Base-by-base conservation (phyloP, 768 basidiomycete genomes). In the Suillus luteus region DNA sequence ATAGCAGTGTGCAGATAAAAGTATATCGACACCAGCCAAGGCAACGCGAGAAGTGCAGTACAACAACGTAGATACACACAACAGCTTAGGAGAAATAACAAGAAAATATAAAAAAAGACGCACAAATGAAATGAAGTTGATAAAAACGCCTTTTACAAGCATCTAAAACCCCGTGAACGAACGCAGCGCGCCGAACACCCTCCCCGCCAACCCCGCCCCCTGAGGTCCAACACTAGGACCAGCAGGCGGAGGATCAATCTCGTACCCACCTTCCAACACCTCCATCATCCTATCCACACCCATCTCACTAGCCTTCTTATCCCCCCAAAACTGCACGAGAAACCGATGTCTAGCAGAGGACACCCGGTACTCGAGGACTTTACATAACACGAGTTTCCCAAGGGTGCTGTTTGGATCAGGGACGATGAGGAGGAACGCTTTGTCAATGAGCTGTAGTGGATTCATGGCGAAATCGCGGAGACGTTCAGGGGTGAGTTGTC, bases 401-500 rank as follows among this genome's bases (percentile, higher is more conserved):
- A 58, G 40, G n/a, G 38, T 58, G 6, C 57, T 58, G 5, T 11
- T 27, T 31, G 40, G 24, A 27, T 58, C 57, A 19, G 57, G 57
- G 17, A 58, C 57, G 24, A 58, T 58, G 17, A 58, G 57, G 24
- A 58, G 57, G 24, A 58, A 58, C 1, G 57, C 57, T 27, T 58
- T 58, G 5, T 19, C 24, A 40, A 58, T 19, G 40, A 58, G 40
- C 4, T 58, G 24, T 11, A 41, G 22, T 11, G 57, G 40, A 15
- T 58, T 41, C 5, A 24, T 19, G 17, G 40, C 17, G 17, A 58
- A 40, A 19, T 31, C 38, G 3, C 3, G 57, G 1, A 58, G 40
- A 19, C 57, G 57, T 17, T 58, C 57, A 17, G 57, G 15, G 40
- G 57, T 58, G 38, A 58, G 57, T 27, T 58, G 57, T 27, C 57